Base-by-base conservation (phyloP, 768 basidiomycete species). In the Tylopilus subfusipes region DNA sequence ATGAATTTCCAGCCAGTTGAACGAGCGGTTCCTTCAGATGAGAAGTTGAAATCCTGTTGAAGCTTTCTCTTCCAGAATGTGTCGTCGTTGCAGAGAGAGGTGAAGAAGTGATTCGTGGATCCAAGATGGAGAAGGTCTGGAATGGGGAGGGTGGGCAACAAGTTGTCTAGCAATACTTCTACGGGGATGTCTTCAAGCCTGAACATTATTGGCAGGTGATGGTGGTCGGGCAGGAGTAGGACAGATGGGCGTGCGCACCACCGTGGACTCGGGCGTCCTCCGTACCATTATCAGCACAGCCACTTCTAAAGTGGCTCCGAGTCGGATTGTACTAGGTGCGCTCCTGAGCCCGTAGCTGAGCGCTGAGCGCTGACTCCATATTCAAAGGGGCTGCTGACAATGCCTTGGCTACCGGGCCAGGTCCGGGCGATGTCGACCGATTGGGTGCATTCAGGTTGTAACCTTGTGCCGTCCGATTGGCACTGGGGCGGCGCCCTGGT, bases 1-100 rank as follows among this genome's bases (percentile, higher is more conserved):
- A 95, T 82, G 60, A 83, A 79, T 69, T 86, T 88, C 84, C 87
- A 95, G 14, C 91, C 91, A 42, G 72, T 82, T 13, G 79, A 82
- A 19, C 93, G 76, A 14, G 92, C 92, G 1, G 87, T 92, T 39
- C 78, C 80, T 38, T 78, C 75, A 4, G 80, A 82, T 9, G 86
- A 78, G 62, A 91, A 94, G 70, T 92, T 90, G 75, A 84, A 93
- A 65, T 94, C 93, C 30, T 70, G 68, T 29, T 76, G 66, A 10
- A 90, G 72, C 56, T 81, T 86, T 27, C 81, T 76, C 65, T 83
- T 85, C 93, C 93, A 95, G 55, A 93, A 78, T 0, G 83, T 84
- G 53, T 91, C 87, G 64, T 93, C 90, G 13, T 78, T 74, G 63
- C 80, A 81, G 24, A 88, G 61, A 13, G 69, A 57, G 43, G 82